These are phyloP conservation scores for Ramaria sp. DNA, from an alignment of 768 basidiomycete species.

Conservation along the genomic window DNA sequence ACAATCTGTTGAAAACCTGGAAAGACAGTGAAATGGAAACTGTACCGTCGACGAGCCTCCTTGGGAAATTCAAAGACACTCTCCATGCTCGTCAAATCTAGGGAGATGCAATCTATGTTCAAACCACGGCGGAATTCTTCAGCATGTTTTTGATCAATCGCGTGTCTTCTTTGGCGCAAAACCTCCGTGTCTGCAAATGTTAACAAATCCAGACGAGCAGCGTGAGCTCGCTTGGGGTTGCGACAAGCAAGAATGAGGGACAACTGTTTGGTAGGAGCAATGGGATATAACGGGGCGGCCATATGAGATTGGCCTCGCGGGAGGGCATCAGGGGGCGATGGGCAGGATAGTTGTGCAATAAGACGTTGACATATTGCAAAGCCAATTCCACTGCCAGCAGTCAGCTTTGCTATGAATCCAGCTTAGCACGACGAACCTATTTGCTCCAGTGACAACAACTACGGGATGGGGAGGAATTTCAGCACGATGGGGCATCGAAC, in stretches of 20 bases:
- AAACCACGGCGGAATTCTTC: constrained; percentile 48
- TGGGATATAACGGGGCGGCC: not conserved
- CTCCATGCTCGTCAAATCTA: constrained; percentile 53
- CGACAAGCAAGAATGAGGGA: constrained; percentile 79
- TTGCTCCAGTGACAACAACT: constrained; percentile 62
- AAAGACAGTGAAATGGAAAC: not conserved
- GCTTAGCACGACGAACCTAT: constrained; percentile 33
- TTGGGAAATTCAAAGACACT: constrained; percentile 56
- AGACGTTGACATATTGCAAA: constrained; percentile 77
- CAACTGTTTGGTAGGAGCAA: constrained; percentile 19
- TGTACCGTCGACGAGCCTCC: constrained; percentile 42
- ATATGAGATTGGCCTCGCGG: not conserved
- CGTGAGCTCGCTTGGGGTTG: constrained; percentile 49
- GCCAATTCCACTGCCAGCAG: constrained; percentile 56
- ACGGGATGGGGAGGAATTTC: constrained; percentile 27
- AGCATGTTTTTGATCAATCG: constrained; percentile 41
- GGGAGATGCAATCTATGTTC: constrained; percentile 43
- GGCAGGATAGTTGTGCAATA: constrained; percentile 51
- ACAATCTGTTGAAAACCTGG: not conserved
- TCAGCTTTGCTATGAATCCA: constrained; percentile 4
- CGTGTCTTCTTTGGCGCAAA: constrained; percentile 20
- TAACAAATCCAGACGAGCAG: constrained; percentile 46
- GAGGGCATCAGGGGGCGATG: constrained; percentile 33
- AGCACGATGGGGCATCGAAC: too few species aligned
- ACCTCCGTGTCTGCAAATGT: constrained; percentile 46